These are phyloP conservation scores for Hypocrella siamensis DNA, from an alignment of 2,329 filamentous ascomycete genomes.

Conservation along the genomic window DNA sequence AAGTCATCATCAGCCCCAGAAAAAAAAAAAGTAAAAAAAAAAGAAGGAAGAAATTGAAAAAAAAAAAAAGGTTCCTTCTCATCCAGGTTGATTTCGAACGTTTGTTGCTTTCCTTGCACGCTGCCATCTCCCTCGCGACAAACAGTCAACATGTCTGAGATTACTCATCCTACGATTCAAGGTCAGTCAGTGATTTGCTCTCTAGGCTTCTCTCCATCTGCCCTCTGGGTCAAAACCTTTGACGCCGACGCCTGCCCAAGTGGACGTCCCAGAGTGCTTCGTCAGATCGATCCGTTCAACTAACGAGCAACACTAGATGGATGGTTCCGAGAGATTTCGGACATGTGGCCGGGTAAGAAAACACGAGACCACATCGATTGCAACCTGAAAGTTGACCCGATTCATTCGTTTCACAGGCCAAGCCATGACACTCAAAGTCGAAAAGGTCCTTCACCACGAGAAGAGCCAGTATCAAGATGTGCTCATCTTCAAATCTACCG, in stretches of 20 bases:
- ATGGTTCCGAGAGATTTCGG: slow-evolving; percentile 98
- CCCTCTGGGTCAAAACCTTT: no score
- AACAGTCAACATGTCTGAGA: slow-evolving; percentile 42
- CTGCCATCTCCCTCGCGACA: no score
- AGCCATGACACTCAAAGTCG: slow-evolving; percentile 96
- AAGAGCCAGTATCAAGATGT: slow-evolving; percentile 99
- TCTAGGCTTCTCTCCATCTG: no score
- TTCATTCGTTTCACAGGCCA: slow-evolving; percentile 43
- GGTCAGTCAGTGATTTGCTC: slow-evolving; percentile 19
- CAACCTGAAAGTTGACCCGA: not conserved
- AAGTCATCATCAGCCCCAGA: no score
- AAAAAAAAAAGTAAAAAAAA: no score
- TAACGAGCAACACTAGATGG: slow-evolving; percentile 50
- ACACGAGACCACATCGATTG: not conserved
- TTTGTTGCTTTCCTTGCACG: no score
- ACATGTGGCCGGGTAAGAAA: slow-evolving; percentile 75
- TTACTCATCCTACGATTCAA: slow-evolving; percentile 64
- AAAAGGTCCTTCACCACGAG: slow-evolving; percentile 96
- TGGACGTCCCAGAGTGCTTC: no score
- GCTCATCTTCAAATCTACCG: slow-evolving; percentile 93
- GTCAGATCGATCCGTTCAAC: no score
- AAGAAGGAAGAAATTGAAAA: no score
- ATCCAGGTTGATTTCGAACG: no score
- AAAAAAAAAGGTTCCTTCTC: no score
- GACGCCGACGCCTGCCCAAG: no score